Conservation (phyloP, 495 filamentous ascomycete genomes). For the Aspergillus sclerotiicarbonarius region DNA sequence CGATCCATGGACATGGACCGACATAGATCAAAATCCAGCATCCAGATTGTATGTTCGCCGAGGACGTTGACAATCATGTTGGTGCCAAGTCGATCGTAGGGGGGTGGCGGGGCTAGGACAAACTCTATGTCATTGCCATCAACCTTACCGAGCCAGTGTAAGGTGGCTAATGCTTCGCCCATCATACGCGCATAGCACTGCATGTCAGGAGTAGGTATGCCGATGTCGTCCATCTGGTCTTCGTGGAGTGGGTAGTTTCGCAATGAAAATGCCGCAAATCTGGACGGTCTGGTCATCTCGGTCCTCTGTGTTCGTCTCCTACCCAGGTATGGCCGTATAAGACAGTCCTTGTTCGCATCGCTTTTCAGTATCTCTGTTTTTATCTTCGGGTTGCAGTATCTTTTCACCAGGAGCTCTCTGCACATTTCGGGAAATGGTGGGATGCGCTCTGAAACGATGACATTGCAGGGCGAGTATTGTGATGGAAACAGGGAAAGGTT, state of each 20-base stretch:
- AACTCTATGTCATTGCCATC: constrained; percentile 54
- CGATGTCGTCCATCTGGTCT: constrained; percentile 46
- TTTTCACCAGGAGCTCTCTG: constrained; percentile 28
- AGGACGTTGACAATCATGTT: constrained; percentile 6
- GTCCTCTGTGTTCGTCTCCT: constrained; percentile 21
- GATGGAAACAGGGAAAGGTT: constrained; percentile 28
- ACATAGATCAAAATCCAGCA: constrained; percentile 49
- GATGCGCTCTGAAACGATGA: constrained; percentile 40
- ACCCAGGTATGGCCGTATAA: constrained; percentile 48
- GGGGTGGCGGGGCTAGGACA: constrained; percentile 33
- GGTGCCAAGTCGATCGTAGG: neutral
- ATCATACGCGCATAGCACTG: constrained; percentile 31
- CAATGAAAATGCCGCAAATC: constrained; percentile 32
- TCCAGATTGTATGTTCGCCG: constrained; percentile 33
- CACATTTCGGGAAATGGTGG: constrained; percentile 28
- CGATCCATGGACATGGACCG: constrained; percentile 30
- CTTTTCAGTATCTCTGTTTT: constrained; percentile 24
- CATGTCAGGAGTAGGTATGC: constrained; percentile 19
- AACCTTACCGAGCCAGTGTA: constrained; percentile 43
- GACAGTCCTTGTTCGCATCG: constrained; percentile 37
- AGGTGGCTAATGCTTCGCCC: constrained; percentile 44
- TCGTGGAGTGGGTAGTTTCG: constrained; percentile 49
- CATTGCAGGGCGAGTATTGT: constrained; percentile 36
- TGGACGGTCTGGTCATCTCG: neutral
- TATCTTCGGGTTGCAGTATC: constrained; percentile 30